Percentiles rank a stretch among this genome's conserved stretches.
These are phyloP conservation scores for Skeletonema grethae DNA, from an alignment of 108 stramenopile species.

Conservation along the genomic window DNA sequence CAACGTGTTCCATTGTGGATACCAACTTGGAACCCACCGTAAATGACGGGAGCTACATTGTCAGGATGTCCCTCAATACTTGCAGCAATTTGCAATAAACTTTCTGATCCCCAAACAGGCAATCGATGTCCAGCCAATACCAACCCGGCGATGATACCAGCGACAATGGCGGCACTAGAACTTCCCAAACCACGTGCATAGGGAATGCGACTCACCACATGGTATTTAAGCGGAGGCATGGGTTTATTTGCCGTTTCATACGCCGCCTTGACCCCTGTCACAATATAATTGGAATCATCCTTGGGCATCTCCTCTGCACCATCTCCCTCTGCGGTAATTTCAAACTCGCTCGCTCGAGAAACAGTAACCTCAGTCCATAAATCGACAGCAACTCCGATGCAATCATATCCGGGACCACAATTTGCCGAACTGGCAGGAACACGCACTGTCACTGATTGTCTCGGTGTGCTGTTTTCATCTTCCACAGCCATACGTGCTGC, in stretches of 20 bases:
- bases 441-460: conserved; percentile 91
- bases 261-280: conserved; percentile 92
- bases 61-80: conserved; percentile 99
- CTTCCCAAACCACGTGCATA: conserved; percentile 96
- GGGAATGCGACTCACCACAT: conserved; percentile 93
- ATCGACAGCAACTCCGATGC: conserved; percentile 97
- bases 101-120: conserved; percentile 95
- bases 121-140: conserved; percentile 95
- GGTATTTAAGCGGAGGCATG: conserved; percentile 90
- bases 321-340: conserved; percentile 90
- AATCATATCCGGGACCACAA: conserved; percentile 98
- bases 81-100: conserved; percentile 95
- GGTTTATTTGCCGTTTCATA: conserved; percentile 94
- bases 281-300: conserved; percentile 88
- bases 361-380: conserved; percentile 98
- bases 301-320: conserved; percentile 89
- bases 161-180: conserved; percentile 97
- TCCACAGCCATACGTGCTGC: conserved; percentile 83
- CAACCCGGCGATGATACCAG: conserved; percentile 96
- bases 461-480: conserved; percentile 79
- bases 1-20: conserved; percentile 96
- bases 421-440: conserved; percentile 99
- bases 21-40: conserved; percentile 98
- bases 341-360: conserved; percentile 85
- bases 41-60: conserved; percentile 98